Percentiles rank a stretch among this genome's conserved stretches.
Evolutionary conservation across 2,329 filamentous ascomycete genomes (phyloP).

Genomic region (Helotiales sp.): DNA sequence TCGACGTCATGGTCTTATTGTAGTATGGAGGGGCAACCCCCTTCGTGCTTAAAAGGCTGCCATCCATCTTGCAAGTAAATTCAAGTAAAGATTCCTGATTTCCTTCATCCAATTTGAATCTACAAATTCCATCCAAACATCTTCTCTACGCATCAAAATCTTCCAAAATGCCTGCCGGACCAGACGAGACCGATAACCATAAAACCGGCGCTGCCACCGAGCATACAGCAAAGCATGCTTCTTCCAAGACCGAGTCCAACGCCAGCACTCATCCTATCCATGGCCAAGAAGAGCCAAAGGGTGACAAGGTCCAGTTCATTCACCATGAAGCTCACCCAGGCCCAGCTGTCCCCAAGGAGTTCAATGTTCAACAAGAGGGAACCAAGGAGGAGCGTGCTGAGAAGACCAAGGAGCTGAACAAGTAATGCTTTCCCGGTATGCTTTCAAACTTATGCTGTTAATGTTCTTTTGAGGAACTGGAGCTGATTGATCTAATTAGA

Average conservation of each 20-base stretch:
- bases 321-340: slow-evolving; percentile 62
- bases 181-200: slow-evolving; percentile 43
- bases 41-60: slow-evolving; percentile 8
- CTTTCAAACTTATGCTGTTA: not conserved
- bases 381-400: slow-evolving; percentile 71
- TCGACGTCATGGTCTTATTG: slow-evolving; percentile 20
- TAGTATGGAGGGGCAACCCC: slow-evolving; percentile 11
- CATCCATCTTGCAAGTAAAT: not conserved
- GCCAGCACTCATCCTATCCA: slow-evolving; percentile 46
- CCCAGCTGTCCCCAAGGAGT: slow-evolving; percentile 59
- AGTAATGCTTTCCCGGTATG: slow-evolving; percentile 46
- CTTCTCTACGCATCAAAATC: slow-evolving; percentile 1
- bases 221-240: slow-evolving; percentile 45
- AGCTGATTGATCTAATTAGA: not conserved
- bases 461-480: not conserved
- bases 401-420: slow-evolving; percentile 70
- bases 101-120: not conserved
- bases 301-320: slow-evolving; percentile 54
- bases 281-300: slow-evolving; percentile 47
- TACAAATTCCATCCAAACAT: not conserved
- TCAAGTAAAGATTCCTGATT: not conserved
- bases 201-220: slow-evolving; percentile 41
- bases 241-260: slow-evolving; percentile 44
- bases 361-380: slow-evolving; percentile 60
- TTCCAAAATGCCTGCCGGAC: slow-evolving; percentile 46